A percentile compares a stretch with the other conserved stretches of the same genome.
phyloP scores from a whole-genome alignment of 225 moss, liverwort and hornwort species.

The Sphagnum tenellum region DNA sequence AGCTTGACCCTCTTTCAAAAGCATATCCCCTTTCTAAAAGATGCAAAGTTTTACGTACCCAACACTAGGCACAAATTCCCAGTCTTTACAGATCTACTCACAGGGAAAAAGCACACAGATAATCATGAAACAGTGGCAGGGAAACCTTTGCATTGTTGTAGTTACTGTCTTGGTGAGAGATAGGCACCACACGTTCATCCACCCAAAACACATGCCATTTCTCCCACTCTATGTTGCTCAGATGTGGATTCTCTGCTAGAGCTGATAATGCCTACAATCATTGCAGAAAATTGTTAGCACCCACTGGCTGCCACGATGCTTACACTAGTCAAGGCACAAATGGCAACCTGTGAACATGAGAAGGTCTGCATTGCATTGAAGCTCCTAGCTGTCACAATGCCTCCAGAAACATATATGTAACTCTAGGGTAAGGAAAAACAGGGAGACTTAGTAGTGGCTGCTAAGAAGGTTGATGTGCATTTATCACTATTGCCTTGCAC shows the following conservation, averaged over 20 bases:
- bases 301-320: no score
- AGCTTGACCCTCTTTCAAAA: no score
- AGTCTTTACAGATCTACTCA: no score
- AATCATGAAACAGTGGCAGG: no score
- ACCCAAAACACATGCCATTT: constrained; percentile 93
- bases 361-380: not conserved
- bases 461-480: not conserved
- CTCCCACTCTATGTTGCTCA: constrained; percentile 55
- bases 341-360: not conserved
- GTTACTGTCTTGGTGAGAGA: constrained; percentile 92
- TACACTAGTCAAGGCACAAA: not conserved
- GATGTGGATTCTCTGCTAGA: constrained; percentile 58
- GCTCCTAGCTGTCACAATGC: no score
- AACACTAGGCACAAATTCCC: no score
- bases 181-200: constrained; percentile 86
- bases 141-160: constrained; percentile 68
- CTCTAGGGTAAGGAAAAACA: not conserved
- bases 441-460: not conserved
- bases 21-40: no score
- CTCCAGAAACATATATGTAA: no score
- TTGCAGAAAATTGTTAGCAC: constrained; percentile 6
- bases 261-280: constrained; percentile 32
- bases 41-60: no score
- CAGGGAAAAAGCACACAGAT: no score
- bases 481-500: not conserved